Percentiles rank a stretch among this genome's conserved stretches.
Conservation (phyloP, 2,329 filamentous ascomycete genomes). For the Fusarium buxicola region DNA sequence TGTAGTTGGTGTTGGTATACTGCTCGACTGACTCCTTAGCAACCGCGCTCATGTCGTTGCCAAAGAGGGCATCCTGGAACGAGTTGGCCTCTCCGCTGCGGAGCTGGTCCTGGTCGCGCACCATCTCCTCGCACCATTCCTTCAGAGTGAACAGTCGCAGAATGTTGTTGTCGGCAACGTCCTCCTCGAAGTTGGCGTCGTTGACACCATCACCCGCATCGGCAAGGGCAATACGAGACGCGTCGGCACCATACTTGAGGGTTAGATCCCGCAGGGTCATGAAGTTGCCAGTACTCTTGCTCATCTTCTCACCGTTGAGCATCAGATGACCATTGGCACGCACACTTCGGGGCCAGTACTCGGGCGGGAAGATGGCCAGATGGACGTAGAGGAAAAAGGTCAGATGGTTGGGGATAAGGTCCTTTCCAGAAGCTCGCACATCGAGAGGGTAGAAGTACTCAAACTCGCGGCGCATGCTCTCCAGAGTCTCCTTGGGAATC, state of each 20-base stretch:
- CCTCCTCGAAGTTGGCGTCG: constrained; percentile 97
- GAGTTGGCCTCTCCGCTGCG: constrained; percentile 79
- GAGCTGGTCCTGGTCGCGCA: constrained; percentile 74
- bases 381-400: constrained; percentile 98
- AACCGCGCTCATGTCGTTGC: constrained; percentile 90
- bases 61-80: constrained; percentile 90
- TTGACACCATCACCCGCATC: constrained; percentile 95
- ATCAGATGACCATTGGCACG: constrained; percentile 93
- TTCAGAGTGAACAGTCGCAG: constrained; percentile 83
- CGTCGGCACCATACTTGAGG: constrained; percentile 94
- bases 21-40: constrained; percentile 82
- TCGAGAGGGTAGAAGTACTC: constrained; percentile 98
- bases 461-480: constrained; percentile 89
- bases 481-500: constrained; percentile 79
- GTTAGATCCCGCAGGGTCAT: constrained; percentile 88
- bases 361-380: constrained; percentile 84
- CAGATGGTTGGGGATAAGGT: constrained; percentile 91
- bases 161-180: constrained; percentile 91
- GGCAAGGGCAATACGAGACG: constrained; percentile 88
- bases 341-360: constrained; percentile 89
- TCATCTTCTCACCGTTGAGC: constrained; percentile 98
- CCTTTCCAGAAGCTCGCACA: constrained; percentile 88
- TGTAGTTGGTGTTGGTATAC: constrained; percentile 83
- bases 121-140: constrained; percentile 92
- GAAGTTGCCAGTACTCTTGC: constrained; percentile 97